Conservation (phyloP, 495 filamentous ascomycete species). For the Beverwykella pulmonaria region DNA sequence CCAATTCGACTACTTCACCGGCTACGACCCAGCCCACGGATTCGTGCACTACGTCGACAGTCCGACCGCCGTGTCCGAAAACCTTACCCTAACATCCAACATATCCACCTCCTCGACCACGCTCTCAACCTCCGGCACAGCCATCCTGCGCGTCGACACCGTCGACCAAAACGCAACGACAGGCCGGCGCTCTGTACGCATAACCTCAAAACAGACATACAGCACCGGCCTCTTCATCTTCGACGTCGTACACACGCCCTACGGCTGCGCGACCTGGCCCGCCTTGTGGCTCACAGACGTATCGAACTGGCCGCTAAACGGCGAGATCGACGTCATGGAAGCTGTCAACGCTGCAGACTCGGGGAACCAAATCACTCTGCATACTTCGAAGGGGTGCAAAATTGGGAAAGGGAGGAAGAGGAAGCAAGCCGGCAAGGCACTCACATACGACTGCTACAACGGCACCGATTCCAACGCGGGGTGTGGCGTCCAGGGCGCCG, state of each 20-base stretch:
- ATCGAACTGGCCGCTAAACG: slow-evolving; percentile 45
- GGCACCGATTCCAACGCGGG: slow-evolving; percentile 35
- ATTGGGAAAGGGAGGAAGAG: slow-evolving; percentile 50
- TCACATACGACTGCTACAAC: slow-evolving; percentile 38
- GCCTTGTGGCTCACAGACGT: slow-evolving; percentile 46
- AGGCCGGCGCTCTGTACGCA: slow-evolving; percentile 45
- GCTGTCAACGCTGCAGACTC: slow-evolving; percentile 31
- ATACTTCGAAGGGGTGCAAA: slow-evolving; percentile 40
- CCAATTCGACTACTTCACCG: slow-evolving; percentile 56
- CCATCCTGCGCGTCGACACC: slow-evolving; percentile 58
- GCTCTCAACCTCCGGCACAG: slow-evolving; percentile 45
- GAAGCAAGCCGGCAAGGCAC: slow-evolving; percentile 34
- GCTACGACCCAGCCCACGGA: slow-evolving; percentile 42
- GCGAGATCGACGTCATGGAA: slow-evolving; percentile 47
- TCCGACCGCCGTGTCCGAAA: slow-evolving; percentile 39
- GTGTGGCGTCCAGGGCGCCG: slow-evolving; percentile 35
- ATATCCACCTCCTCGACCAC: slow-evolving; percentile 41
- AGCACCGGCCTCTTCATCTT: slow-evolving; percentile 44
- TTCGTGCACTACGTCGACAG: slow-evolving; percentile 48
- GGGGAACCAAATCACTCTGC: slow-evolving; percentile 47
- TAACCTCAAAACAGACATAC: slow-evolving; percentile 45
- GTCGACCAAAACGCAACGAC: slow-evolving; percentile 42
- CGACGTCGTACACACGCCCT: slow-evolving; percentile 46
- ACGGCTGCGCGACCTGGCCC: slow-evolving; percentile 48
- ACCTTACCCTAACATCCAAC: slow-evolving; percentile 52